Conservation (phyloP, 306 rosid genomes). For the Malus fusca region DNA sequence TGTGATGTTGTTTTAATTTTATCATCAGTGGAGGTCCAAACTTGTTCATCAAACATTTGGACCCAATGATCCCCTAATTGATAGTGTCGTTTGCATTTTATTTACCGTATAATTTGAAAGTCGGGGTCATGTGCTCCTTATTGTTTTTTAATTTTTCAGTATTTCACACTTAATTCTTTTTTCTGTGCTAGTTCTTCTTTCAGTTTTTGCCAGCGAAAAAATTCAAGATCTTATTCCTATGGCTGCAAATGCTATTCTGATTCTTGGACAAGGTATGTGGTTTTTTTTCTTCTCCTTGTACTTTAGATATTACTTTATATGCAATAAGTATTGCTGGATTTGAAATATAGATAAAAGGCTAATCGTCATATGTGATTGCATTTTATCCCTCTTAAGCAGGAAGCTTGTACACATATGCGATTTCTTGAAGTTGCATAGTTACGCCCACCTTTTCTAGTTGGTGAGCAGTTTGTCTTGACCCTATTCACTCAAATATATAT, state of each 20-base stretch:
- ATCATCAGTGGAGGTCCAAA: slow-evolving; percentile 1
- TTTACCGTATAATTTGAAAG: not conserved
- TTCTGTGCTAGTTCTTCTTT: slow-evolving; percentile 44
- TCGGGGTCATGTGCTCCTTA: not conserved
- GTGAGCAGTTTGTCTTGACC: slow-evolving; percentile 30
- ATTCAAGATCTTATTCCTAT: slow-evolving; percentile 66
- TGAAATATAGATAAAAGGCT: not conserved
- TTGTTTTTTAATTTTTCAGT: not conserved
- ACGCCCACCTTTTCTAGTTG: slow-evolving; percentile 28
- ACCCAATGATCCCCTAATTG: not conserved
- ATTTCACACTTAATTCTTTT: not conserved
- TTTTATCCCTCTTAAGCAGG: slow-evolving; percentile 40
- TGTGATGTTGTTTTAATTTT: not conserved
- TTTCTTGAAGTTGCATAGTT: slow-evolving; percentile 54
- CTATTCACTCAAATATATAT: not conserved
- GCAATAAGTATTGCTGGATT: not conserved
- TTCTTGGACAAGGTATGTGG: slow-evolving; percentile 86
- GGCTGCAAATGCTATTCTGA: slow-evolving; percentile 58
- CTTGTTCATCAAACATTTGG: not conserved
- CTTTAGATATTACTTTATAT: not conserved
- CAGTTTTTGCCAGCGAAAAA: slow-evolving; percentile 68
- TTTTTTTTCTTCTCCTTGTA: not conserved
- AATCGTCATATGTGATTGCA: not conserved
- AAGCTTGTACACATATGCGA: slow-evolving; percentile 67
- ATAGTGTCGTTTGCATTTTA: not conserved